A percentile compares a stretch with the other conserved stretches of the same genome.
Conservation (phyloP, 371 early-diverging fungal genomes). For the Rhizomucor pusillus region DNA sequence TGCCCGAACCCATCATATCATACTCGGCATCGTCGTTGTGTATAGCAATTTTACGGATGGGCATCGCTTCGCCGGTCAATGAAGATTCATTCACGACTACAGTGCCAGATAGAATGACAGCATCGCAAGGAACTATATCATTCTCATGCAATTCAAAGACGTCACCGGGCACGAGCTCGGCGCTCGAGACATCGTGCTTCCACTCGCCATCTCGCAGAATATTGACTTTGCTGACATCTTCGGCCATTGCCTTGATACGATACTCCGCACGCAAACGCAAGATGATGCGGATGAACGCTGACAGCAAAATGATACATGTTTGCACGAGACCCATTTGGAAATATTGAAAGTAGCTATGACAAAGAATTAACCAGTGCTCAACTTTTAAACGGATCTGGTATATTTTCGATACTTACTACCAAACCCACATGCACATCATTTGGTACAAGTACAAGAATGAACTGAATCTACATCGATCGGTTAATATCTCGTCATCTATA, state of each 20-base stretch:
- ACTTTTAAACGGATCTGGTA: background rate
- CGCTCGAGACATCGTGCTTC: conserved; percentile 39
- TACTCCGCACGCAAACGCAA: conserved; percentile 56
- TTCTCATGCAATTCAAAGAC: conserved; percentile 35
- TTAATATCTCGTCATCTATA: background rate
- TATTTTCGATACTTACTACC: conserved; percentile 44
- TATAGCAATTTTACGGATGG: conserved; percentile 77
- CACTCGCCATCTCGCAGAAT: conserved; percentile 63
- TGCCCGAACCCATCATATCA: conserved; percentile 33
- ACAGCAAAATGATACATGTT: conserved; percentile 59
- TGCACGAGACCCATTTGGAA: conserved; percentile 71
- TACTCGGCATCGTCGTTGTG: conserved; percentile 41
- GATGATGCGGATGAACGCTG: conserved; percentile 63
- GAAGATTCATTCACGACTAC: conserved; percentile 79
- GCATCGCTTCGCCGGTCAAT: conserved; percentile 83
- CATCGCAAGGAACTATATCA: conserved; percentile 59
- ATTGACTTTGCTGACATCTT: conserved; percentile 34
- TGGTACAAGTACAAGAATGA: conserved; percentile 76
- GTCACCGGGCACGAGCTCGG: conserved; percentile 68
- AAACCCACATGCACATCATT: conserved; percentile 69
- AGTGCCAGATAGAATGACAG: conserved; percentile 66
- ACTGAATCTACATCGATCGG: conserved; percentile 35
- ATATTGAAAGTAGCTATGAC: conserved; percentile 55
- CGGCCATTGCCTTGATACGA: conserved; percentile 63
- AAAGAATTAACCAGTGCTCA: background rate